Base-by-base conservation (phyloP, 371 early-diverging fungal genomes). In the Mucor velutinosus region DNA sequence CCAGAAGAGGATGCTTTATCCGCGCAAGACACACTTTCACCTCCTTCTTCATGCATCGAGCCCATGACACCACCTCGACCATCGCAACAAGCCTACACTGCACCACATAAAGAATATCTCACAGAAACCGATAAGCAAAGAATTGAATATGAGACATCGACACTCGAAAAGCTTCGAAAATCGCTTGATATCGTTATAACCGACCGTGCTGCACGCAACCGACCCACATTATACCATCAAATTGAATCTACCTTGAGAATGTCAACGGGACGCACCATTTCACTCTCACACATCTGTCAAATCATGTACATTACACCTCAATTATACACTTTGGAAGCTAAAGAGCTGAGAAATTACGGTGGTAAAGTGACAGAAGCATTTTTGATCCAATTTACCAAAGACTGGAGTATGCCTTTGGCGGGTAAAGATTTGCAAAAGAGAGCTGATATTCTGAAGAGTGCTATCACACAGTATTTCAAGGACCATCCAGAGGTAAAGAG, bases 121-220 rank as follows among this genome's bases (percentile, higher is more conserved):
- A 67, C 64, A 11, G 25, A 39, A 58, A 60, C 67, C n/a, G 75
- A 76, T 43, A 69, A 77, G 49, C n/a, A 62, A 27, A 65, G 76
- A n/a, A 76, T 79, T 21, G 63, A 58, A 19, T 69, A 76, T 11
- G 82, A 81, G 49, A 71, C 64, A 47, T 23, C 41, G 1, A 71
- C 70, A 2, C 62, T 81, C 10, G 49, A 51, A 35, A 79, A 69
- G 49, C 32, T 81, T 15, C 71, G 74, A 10, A 65, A 70, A 17
- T 74, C 77, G 5, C 71, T 81, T 15, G 82, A 81, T 47, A 74
- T 76, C 12, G 72, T 67, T 4, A 56, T 81, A 10, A 79, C 72
- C 8, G 79, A 79, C 58, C 79, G 79, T 66, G 65, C 63, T 21
- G 79, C 72, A 25, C 69, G 74, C 35, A 71, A 75, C 25, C 67